Percentiles rank a stretch among this genome's conserved stretches.
Conservation (phyloP, 805 yeast species). For the Kazachstania taianensis region DNA sequence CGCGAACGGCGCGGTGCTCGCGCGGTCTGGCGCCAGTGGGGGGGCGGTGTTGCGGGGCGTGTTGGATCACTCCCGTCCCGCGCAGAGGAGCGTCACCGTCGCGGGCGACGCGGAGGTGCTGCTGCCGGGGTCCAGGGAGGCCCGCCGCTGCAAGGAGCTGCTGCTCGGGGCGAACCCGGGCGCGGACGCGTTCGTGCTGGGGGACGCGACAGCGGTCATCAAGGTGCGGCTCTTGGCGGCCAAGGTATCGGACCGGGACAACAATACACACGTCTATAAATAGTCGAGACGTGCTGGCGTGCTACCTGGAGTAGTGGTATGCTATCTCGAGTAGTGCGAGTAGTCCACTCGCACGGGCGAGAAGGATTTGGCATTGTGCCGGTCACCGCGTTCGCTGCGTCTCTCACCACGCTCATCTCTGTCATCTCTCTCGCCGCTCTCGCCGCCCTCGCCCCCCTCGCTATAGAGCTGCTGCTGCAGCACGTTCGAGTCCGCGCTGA, state of each 20-base stretch:
- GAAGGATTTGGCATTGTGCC: constrained; percentile 11
- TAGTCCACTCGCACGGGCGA: constrained; percentile 27
- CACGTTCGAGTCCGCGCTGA: constrained; percentile 3
- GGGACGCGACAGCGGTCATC: constrained; percentile 49
- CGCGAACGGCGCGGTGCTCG: constrained; percentile 29
- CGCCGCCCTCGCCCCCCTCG: background rate
- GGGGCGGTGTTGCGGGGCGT: background rate
- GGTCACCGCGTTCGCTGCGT: too few species aligned
- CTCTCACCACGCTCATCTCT: background rate
- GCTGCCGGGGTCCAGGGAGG: constrained; percentile 37
- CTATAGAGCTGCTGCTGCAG: background rate
- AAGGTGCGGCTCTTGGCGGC: constrained; percentile 54
- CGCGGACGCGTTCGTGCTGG: constrained; percentile 56
- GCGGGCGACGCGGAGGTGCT: constrained; percentile 59
- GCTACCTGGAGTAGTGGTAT: too few species aligned
- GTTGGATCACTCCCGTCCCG: constrained; percentile 10
- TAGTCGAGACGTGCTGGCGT: constrained; percentile 4
- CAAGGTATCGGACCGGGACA: constrained; percentile 67
- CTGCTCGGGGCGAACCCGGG: constrained; percentile 55
- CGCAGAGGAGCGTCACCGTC: constrained; percentile 71
- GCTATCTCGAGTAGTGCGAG: constrained; percentile 15
- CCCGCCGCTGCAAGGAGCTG: constrained; percentile 48
- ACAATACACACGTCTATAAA: constrained; percentile 34
- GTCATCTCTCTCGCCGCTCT: background rate
- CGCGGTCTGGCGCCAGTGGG: background rate